A percentile compares a stretch with the other conserved stretches of the same genome.
Conservation (phyloP, 352 stramenopile genomes). For the Phytopythium chamaehyphon region DNA sequence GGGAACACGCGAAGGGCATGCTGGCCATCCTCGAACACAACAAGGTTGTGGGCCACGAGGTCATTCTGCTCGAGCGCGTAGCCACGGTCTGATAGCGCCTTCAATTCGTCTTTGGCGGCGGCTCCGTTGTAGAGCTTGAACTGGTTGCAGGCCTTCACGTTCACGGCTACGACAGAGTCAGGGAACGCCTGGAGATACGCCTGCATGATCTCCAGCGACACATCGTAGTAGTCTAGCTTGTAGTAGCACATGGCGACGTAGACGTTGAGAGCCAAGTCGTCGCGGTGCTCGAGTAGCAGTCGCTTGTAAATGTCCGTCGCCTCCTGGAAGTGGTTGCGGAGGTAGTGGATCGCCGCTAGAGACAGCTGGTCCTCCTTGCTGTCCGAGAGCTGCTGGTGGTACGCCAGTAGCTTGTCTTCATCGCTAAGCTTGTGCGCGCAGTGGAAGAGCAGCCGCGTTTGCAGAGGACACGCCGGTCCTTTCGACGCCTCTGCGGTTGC, state of each 20-base stretch:
- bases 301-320: constrained; percentile 96
- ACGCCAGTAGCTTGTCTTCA: constrained; percentile 93
- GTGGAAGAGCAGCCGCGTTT: constrained; percentile 95
- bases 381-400: constrained; percentile 93
- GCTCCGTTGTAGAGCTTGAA: constrained; percentile 97
- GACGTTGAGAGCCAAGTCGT: constrained; percentile 96
- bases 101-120: constrained; percentile 93
- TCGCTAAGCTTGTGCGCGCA: constrained; percentile 91
- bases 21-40: constrained; percentile 94
- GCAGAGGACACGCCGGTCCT: constrained; percentile 63
- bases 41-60: constrained; percentile 95
- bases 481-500: constrained; percentile 73
- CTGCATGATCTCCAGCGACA: constrained; percentile 95
- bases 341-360: constrained; percentile 95
- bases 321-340: constrained; percentile 93
- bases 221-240: constrained; percentile 98
- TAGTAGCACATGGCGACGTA: constrained; percentile 99
- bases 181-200: constrained; percentile 92
- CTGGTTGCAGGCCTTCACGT: constrained; percentile 97
- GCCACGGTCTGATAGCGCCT: constrained; percentile 87
- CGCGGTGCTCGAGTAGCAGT: constrained; percentile 92
- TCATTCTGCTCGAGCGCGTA: constrained; percentile 90
- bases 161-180: constrained; percentile 90
- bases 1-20: constrained; percentile 92
- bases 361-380: constrained; percentile 93